Evolutionary conservation across 2,329 filamentous ascomycete species (phyloP), one percentile per base, ranked within the genome.

Genomic region (Raffaelea deltoideospora): DNA sequence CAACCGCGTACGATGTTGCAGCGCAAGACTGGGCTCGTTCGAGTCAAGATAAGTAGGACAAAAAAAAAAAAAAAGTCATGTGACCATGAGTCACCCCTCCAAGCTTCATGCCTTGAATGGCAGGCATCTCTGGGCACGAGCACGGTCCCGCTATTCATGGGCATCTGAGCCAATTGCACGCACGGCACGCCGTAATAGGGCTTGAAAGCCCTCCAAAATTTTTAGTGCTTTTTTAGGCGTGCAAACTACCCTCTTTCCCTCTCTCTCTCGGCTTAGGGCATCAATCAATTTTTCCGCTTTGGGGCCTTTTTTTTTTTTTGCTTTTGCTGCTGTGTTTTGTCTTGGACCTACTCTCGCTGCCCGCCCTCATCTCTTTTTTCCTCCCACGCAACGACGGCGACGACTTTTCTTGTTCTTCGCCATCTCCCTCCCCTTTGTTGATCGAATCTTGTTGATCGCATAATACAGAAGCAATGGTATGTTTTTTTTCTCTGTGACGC

Each of bases 401-500:
- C 21, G 15, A 8, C 11, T 9, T 21, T 11, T 17, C 11, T 28
- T 21, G 26, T 26, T 28, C 27, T 28, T 31, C 18, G 11, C 47
- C 28, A 6, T 31, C 34, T 23, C 32, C 29, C 33, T 28, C n/a
- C 30, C 27, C 35, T 38, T 28, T 35, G 20, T 33, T 35, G 35
- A 34, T 26, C 24, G 17, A 18, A 22, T 23, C 3, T 24, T 26
- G 59, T 60, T 65, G 63, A 65, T 68, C 62, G 60, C 61, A 63
- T 42, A 58, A 57, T 17, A 28, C 61, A 63, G 62, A 52, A 64
- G 67, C 54, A 67, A 69, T 67, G 65, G 64, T 67, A 60, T 54
- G 61, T 44, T 35, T 29, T 22, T 17, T 53, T 38, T 43, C 38
- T 48, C 37, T 50, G n/a, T n/a, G n/a, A n/a, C n/a, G n/a, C n/a